Base-by-base conservation (phyloP, 371 early-diverging fungal species). In the Mucor plumbeus region DNA sequence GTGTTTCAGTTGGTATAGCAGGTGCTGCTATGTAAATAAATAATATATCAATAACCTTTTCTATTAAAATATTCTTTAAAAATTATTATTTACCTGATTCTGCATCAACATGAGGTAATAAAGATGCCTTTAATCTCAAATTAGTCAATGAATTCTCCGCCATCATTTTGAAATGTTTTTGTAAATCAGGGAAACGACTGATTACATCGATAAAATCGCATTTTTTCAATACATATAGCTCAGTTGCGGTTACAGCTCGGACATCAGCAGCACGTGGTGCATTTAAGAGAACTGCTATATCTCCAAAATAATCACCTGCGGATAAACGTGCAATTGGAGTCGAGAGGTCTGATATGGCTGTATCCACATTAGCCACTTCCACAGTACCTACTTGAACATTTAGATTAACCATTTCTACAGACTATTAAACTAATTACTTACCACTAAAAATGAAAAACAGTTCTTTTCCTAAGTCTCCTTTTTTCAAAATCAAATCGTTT, bases 391-490 rank as follows among this genome's bases (percentile, higher is more conserved):
- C 53, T 26, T 3, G 26, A 26, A 26, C 26, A 26, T 26, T 26
- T 26, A 26, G 26, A 26, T 26, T 3, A 26, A 26, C 26, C 3
- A 26, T 26, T 26, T 26, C 26, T 26, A 9, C 35, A 17, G 9
- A 62, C 15, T 14, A 26, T 36, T 7, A 19, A 17, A 9, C 15
- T 26, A 4, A 21, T 62, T 15, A 63, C 72, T 77, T 78, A 61
- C 97, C 97, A n/a, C 84, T 80, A 14, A 90, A 79, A 57, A 97
- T 83, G 68, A 96, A 92, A 72, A 90, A 95, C 85, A 96, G 85
- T 38, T 92, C 91, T 34, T 77, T 82, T 3, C 92, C 94, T 54
- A 75, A 78, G 41, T 93, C 94, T 6, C 93, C 94, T 68, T 91
- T 88, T 10, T 74, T 76, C 35, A 84, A 70, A n/a, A 88, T 82